Base-by-base conservation (phyloP, 768 basidiomycete genomes). In the Hysterangium stoloniferum region DNA sequence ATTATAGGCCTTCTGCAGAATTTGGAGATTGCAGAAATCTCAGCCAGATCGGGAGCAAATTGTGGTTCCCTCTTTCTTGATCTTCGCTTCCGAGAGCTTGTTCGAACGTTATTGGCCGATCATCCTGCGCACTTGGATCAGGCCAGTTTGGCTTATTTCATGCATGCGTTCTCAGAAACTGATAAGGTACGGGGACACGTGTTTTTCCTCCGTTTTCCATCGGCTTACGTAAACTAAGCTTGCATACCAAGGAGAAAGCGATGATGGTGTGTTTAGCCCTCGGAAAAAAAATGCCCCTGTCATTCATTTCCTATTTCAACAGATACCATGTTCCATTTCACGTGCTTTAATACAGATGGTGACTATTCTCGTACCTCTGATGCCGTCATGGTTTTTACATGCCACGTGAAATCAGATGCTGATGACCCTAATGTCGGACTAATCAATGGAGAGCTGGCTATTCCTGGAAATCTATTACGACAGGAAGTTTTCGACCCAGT, bases 11-110 rank as follows among this genome's bases (percentile, higher is more conserved):
- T 86, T 56, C 73, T 87, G 64, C 71, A 80, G 9, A 78, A 80
- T 59, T 76, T 93, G n/a, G 89, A 93, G 64, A 91, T 94, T 53
- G 90, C 89, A 38, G 91, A 94, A 67, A 84, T 93, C 68, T 86
- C 85, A 54, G 88, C 88, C 12, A 75, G 89, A 48, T 88, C 86
- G 41, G 90, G 91, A 2, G 84, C 86, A 6, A 92, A 86, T 60
- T 90, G 87, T 58, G 91, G 90, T 12, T 86, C 84, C 55, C 70
- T 94, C 43, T 92, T 92, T 68, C 77, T 93, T 48, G 91, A 93
- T 68, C 69, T 93, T 40, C 78, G 88, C 54, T 93, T 93, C 69
- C 75, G 83, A 17, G 86, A 87, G 56, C 76, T 94, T 15, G 82
- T 94, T 46, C 77, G 77, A 64, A 84, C 74, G 20, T 76, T 91